phyloP scores from a whole-genome alignment of 352 stramenopile species.

The Globisporangium polare region DNA sequence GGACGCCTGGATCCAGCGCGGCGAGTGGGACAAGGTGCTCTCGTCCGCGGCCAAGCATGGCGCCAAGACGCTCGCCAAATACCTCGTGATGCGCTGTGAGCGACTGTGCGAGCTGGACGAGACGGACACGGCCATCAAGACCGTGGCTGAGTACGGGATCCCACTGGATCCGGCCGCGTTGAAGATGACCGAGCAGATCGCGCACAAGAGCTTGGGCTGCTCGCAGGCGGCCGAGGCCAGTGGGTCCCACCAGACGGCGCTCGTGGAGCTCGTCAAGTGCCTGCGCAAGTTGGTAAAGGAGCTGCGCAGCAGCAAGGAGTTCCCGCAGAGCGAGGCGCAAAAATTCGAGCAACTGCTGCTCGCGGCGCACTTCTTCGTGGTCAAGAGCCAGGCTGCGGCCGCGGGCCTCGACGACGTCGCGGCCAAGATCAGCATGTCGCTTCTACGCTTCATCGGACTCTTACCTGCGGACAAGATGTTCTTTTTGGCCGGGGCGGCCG shows the following conservation, averaged over 20 bases:
- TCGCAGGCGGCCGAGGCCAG: slow-evolving; percentile 38
- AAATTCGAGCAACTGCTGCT: slow-evolving; percentile 82
- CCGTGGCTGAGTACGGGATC: slow-evolving; percentile 73
- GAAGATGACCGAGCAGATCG: slow-evolving; percentile 50
- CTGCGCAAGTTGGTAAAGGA: slow-evolving; percentile 74
- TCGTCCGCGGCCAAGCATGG: slow-evolving; percentile 80
- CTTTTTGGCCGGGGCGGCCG: slow-evolving; percentile 81
- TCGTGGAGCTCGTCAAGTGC: slow-evolving; percentile 68
- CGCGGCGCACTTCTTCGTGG: slow-evolving; percentile 71
- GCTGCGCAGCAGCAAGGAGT: slow-evolving; percentile 52
- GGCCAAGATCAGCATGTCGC: slow-evolving; percentile 79
- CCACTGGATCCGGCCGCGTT: slow-evolving; percentile 55
- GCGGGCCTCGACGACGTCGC: slow-evolving; percentile 63
- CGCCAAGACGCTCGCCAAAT: slow-evolving; percentile 75
- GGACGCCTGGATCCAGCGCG: slow-evolving; percentile 90
- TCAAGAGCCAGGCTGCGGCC: slow-evolving; percentile 60
- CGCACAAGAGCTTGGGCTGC: slow-evolving; percentile 50
- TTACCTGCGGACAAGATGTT: slow-evolving; percentile 95
- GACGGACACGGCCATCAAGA: slow-evolving; percentile 70
- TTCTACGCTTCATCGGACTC: slow-evolving; percentile 87
- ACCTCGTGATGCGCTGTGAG: slow-evolving; percentile 73
- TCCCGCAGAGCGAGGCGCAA: slow-evolving; percentile 38
- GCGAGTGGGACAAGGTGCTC: slow-evolving; percentile 93
- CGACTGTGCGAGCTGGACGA: slow-evolving; percentile 75
- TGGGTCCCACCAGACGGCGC: slow-evolving; percentile 32